Evolutionary conservation across 257 asterid species (phyloP).

Genomic region (Dorcoceras hygrometricum): DNA sequence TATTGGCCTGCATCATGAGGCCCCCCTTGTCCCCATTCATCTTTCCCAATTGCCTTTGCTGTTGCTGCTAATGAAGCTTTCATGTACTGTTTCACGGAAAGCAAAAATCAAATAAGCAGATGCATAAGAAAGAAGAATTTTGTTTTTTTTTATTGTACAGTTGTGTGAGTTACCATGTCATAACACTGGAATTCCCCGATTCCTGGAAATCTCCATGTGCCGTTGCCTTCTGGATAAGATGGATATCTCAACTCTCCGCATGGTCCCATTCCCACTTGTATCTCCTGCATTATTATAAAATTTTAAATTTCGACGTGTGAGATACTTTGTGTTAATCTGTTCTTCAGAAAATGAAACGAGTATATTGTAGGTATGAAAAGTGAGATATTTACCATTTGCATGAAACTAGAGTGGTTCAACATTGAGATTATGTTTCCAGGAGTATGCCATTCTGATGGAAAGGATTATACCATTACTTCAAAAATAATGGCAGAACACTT

Average conservation of each 20-base stretch:
- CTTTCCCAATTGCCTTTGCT: slow-evolving; percentile 60
- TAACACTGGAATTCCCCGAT: slow-evolving; percentile 91
- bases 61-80: slow-evolving; percentile 82
- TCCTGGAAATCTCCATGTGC: slow-evolving; percentile 89
- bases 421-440: slow-evolving; percentile 8
- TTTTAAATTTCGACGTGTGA: slow-evolving; percentile 23
- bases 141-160: not conserved
- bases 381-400: slow-evolving; percentile 19
- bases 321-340: slow-evolving; percentile 16
- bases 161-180: slow-evolving; percentile 56
- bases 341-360: slow-evolving; percentile 18
- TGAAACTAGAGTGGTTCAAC: slow-evolving; percentile 17
- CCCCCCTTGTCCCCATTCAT: slow-evolving; percentile 74
- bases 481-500: not conserved
- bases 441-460: not conserved
- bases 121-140: slow-evolving; percentile 19
- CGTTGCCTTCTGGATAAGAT: slow-evolving; percentile 87
- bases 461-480: no score
- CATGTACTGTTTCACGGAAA: slow-evolving; percentile 60
- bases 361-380: slow-evolving; percentile 19
- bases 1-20: slow-evolving; percentile 86
- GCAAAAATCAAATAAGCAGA: slow-evolving; percentile 18
- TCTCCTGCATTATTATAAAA: slow-evolving; percentile 51
- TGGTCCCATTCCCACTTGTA: slow-evolving; percentile 98
- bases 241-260: slow-evolving; percentile 97